Evolutionary conservation across 805 yeast species (phyloP).

Genomic region (Tetrapisispora pingtungensis): DNA sequence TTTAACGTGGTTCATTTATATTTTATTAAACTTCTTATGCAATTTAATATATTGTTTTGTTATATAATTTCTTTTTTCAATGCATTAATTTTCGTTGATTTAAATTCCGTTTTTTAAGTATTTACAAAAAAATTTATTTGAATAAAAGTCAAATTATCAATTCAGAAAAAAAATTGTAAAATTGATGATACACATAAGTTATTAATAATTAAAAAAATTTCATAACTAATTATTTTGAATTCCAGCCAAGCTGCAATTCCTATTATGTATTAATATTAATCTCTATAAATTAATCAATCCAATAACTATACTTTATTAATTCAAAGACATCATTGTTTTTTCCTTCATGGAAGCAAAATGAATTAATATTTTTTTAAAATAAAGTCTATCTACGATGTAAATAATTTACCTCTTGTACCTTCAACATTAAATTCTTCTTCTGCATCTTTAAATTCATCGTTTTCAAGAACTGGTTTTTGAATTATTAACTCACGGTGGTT

Average conservation of each 20-base stretch:
- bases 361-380: too few species aligned
- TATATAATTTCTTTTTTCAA: not conserved
- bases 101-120: too few species aligned
- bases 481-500: not conserved
- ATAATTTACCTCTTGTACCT: constrained; percentile 25
- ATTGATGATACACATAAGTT: too few species aligned
- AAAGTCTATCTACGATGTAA: constrained; percentile 1
- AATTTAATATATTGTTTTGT: not conserved
- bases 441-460: constrained; percentile 26
- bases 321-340: too few species aligned
- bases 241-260: not conserved
- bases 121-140: too few species aligned
- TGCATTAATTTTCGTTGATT: too few species aligned
- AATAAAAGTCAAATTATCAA: too few species aligned
- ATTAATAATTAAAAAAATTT: too few species aligned
- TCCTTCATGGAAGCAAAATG: too few species aligned
- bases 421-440: constrained; percentile 16
- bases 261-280: not conserved
- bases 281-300: not conserved
- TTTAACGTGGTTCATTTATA: too few species aligned
- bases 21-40: not conserved
- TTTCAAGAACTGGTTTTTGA: constrained; percentile 4
- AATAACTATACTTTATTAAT: not conserved
- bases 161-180: too few species aligned
- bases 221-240: too few species aligned